Evolutionary conservation across 2,329 filamentous ascomycete genomes (phyloP).

Genomic region (Pseudophaeomoniella oleicola): DNA sequence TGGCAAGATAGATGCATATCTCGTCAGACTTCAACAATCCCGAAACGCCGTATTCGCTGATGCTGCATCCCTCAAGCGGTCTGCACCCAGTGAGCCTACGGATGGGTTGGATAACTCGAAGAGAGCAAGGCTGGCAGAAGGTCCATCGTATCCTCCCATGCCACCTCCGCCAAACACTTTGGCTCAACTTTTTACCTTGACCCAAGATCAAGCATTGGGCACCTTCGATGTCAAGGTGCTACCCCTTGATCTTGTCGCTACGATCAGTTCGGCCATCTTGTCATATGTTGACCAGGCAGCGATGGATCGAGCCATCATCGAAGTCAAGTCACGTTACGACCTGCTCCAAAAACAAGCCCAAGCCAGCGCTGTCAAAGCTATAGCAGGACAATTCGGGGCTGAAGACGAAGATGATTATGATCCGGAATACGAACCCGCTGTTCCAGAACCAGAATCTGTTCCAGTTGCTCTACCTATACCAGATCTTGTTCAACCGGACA

Average conservation of each 20-base stretch:
- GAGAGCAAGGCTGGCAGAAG: constrained; percentile 53
- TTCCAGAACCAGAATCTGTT: constrained; percentile 65
- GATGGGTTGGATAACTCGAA: constrained; percentile 66
- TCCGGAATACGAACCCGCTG: constrained; percentile 65
- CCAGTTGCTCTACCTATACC: constrained; percentile 58
- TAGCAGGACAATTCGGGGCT: constrained; percentile 40
- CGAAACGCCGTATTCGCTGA: constrained; percentile 71
- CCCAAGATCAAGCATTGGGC: constrained; percentile 56
- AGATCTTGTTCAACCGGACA: constrained; percentile 32
- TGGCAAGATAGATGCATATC: constrained; percentile 69
- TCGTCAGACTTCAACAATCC: constrained; percentile 68
- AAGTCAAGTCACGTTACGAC: constrained; percentile 16
- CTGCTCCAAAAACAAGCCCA: constrained; percentile 18
- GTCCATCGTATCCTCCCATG: constrained; percentile 49
- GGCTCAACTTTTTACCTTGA: constrained; percentile 76
- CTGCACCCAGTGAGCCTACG: constrained; percentile 52
- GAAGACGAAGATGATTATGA: constrained; percentile 89
- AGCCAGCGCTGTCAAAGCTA: constrained; percentile 12
- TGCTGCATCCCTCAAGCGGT: constrained; percentile 55
- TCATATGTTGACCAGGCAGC: constrained; percentile 53
- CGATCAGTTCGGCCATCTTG: constrained; percentile 69
- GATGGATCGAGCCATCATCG: constrained; percentile 60
- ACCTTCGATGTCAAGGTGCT: constrained; percentile 73
- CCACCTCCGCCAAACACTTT: constrained; percentile 62
- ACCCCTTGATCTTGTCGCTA: constrained; percentile 59